Evolutionary conservation across 2,329 filamentous ascomycete genomes (phyloP).

Genomic region (Exophiala phaeomuriformis): DNA sequence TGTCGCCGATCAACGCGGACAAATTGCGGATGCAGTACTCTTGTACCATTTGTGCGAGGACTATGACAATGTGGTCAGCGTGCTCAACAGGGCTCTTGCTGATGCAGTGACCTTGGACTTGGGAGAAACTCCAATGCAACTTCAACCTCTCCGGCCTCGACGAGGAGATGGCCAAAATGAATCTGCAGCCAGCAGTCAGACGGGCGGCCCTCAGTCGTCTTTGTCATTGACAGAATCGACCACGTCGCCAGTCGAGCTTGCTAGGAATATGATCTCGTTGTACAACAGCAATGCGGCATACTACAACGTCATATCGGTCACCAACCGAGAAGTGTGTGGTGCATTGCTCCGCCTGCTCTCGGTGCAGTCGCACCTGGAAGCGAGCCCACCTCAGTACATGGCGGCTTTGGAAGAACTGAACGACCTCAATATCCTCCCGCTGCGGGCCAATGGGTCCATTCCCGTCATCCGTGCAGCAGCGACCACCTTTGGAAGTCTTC

Average conservation of each 20-base stretch:
- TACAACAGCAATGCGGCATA: conserved; percentile 57
- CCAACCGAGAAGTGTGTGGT: conserved; percentile 53
- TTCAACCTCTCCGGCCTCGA: conserved; percentile 69
- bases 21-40: conserved; percentile 82
- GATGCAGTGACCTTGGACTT: conserved; percentile 82
- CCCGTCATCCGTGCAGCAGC: conserved; percentile 71
- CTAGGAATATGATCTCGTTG: conserved; percentile 54
- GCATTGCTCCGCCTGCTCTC: conserved; percentile 55
- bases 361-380: conserved; percentile 51
- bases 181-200: conserved; percentile 31
- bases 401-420: conserved; percentile 47
- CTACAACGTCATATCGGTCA: conserved; percentile 51
- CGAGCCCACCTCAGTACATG: conserved; percentile 47
- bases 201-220: conserved; percentile 37
- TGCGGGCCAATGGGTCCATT: conserved; percentile 47
- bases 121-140: conserved; percentile 68
- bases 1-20: conserved; percentile 85
- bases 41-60: conserved; percentile 92
- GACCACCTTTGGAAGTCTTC: conserved; percentile 69
- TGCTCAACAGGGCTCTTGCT: conserved; percentile 82
- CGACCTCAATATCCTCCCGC: conserved; percentile 23
- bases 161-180: conserved; percentile 39
- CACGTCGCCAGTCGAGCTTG: conserved; percentile 59
- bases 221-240: conserved; percentile 56
- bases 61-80: conserved; percentile 86